These are phyloP conservation scores for Ophiostoma quercus DNA, from an alignment of 2,329 filamentous ascomycete species.

Conservation along the genomic window DNA sequence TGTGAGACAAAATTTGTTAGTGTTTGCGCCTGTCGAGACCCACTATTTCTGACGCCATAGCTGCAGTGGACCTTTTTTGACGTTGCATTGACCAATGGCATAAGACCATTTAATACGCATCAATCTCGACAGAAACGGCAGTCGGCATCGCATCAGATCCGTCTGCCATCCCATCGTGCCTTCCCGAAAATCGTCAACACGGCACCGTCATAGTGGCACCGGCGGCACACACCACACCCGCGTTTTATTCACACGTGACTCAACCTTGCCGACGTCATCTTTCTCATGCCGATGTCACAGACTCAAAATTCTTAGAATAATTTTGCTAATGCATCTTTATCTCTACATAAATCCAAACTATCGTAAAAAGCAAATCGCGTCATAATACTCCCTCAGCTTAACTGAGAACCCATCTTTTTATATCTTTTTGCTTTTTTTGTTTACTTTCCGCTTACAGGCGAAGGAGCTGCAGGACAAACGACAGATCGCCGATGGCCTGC, in stretches of 20 bases:
- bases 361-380: slow-evolving; percentile 5
- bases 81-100: slow-evolving; percentile 19
- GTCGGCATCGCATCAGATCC: slow-evolving; percentile 13
- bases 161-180: slow-evolving; percentile 15
- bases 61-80: background rate
- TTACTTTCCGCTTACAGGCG: slow-evolving; percentile 15
- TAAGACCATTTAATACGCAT: slow-evolving; percentile 19
- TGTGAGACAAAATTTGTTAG: background rate
- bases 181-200: slow-evolving; percentile 6
- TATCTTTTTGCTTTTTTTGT: background rate
- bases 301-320: background rate
- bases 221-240: background rate
- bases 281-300: background rate
- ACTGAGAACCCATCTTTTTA: background rate
- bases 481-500: slow-evolving; percentile 41
- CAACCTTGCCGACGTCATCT: background rate
- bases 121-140: slow-evolving; percentile 17
- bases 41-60: slow-evolving; percentile 27
- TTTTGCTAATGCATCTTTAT: background rate
- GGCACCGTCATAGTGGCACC: background rate
- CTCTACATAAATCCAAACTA: slow-evolving; percentile 12
- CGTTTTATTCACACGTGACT: background rate
- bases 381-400: slow-evolving; percentile 1
- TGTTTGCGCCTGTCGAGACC: background rate
- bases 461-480: slow-evolving; percentile 27